Evolutionary conservation across 2,329 filamentous ascomycete species (phyloP), one percentile per base, ranked within the genome.

Genomic region (Fusarium scirpi): DNA sequence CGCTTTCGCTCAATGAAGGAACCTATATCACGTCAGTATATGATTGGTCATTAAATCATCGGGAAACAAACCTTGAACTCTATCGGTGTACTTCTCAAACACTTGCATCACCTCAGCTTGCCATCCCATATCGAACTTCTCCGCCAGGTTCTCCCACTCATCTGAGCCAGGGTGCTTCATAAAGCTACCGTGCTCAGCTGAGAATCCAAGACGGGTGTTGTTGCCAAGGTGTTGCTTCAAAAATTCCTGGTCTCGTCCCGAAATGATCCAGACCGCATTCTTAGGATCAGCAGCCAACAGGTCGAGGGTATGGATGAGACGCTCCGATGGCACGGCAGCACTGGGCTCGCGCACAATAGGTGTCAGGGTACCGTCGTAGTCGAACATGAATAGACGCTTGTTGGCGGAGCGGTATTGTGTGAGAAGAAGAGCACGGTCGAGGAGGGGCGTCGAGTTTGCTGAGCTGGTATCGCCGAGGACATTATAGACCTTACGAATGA

Each of bases 251-350:
- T 98, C 95, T 70, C 96, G 90, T 13, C 96, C 96, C 56, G 93
- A 97, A 76, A 99, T 98, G 78, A 99, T 97, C 96, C 96, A 99
- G n/a, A 99, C 94, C 2, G 90, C 87, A 76, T 98, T 99, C 60
- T 86, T 85, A 18, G 91, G 89, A 77, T 98, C 94, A 0, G 91
- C 86, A 1, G 94, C 92, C 44, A 99, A 85, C 13, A 88, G 87
- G 78, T 92, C 93, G 63, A 99, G 85, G 2, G 92, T 94, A 30
- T 90, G 88, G 51, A 97, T 90, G 24, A 98, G 89, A 24, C 91
- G 89, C 73, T 94, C 91, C 1, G 94, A 95, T 0, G 96, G 96
- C 41, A 98, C 90, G 5, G 96, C 96, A 8, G 94, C 91, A 71
- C 92, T 91, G 3, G 96, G 96, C 76, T 98, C 94, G 73, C 92